Evolutionary conservation across 345 rosid species (phyloP).

Genomic region (Bretschneidera sinensis): DNA sequence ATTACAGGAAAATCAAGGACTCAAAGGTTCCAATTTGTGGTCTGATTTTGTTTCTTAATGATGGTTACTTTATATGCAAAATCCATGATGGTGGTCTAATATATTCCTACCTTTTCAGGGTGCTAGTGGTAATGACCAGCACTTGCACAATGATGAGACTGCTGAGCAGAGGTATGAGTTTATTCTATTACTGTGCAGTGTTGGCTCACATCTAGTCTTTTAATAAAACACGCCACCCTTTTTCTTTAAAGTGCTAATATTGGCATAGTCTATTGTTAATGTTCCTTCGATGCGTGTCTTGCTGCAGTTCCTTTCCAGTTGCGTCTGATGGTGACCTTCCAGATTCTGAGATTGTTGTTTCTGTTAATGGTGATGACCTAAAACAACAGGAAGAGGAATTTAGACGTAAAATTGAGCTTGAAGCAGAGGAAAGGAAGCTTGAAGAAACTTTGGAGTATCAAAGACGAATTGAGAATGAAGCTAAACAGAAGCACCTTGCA

Average conservation of each 20-base stretch:
- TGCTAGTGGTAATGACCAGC: slow-evolving; percentile 40
- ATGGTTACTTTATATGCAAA: slow-evolving; percentile 10
- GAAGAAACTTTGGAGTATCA: slow-evolving; percentile 84
- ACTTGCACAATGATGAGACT: slow-evolving; percentile 35
- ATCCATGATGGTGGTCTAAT: slow-evolving; percentile 14
- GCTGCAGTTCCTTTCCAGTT: slow-evolving; percentile 54
- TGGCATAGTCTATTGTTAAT: slow-evolving; percentile 6
- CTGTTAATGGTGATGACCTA: slow-evolving; percentile 38
- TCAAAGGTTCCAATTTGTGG: slow-evolving; percentile 45
- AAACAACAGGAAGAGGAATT: slow-evolving; percentile 72
- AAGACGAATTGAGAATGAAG: slow-evolving; percentile 84
- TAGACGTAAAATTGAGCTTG: slow-evolving; percentile 70
- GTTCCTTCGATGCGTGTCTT: slow-evolving; percentile 22
- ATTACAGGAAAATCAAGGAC: slow-evolving; percentile 65
- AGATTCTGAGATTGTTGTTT: slow-evolving; percentile 40
- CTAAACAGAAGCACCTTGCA: slow-evolving; percentile 79
- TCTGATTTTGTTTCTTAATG: slow-evolving; percentile 9
- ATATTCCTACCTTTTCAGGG: slow-evolving; percentile 38
- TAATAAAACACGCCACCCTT: not conserved
- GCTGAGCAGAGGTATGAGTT: slow-evolving; percentile 49
- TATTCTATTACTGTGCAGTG: slow-evolving; percentile 11
- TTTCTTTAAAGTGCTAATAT: not conserved
- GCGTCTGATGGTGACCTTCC: slow-evolving; percentile 47
- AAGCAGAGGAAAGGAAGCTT: slow-evolving; percentile 87
- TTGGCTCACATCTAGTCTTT: not conserved